Percentiles rank a stretch among this genome's conserved stretches.
Evolutionary conservation across 371 early-diverging fungal genomes (phyloP).

Genomic region (Lichtheimia hyalospora): DNA sequence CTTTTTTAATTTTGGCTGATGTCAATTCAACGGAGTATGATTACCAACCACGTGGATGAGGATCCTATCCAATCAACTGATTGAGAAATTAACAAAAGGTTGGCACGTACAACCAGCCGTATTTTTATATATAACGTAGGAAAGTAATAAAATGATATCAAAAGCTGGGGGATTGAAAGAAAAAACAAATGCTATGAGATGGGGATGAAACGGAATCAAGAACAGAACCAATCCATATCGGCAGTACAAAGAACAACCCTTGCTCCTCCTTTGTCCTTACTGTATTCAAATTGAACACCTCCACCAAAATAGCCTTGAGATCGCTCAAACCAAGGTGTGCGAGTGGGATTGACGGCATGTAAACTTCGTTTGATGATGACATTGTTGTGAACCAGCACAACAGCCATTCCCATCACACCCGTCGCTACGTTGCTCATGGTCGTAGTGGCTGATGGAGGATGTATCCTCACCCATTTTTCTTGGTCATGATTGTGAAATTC

Average conservation of each 20-base stretch:
- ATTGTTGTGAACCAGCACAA: constrained; percentile 10
- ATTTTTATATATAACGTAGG: not conserved
- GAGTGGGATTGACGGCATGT: constrained; percentile 11
- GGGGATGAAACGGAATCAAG: not conserved
- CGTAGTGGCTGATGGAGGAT: too few species aligned
- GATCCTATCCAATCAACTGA: not conserved
- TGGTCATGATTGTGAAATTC: not conserved
- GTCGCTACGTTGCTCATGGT: not conserved
- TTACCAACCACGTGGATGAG: constrained; percentile 4
- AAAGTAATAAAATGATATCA: not conserved
- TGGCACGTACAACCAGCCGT: not conserved
- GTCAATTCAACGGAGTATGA: too few species aligned
- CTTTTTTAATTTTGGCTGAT: too few species aligned
- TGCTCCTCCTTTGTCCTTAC: not conserved
- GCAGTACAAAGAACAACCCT: constrained; percentile 4
- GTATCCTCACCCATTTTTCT: not conserved
- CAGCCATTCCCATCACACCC: constrained; percentile 8
- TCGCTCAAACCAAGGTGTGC: constrained; percentile 2
- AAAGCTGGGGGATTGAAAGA: not conserved
- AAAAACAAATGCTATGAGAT: not conserved
- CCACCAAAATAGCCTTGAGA: constrained; percentile 12
- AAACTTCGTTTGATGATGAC: constrained; percentile 10
- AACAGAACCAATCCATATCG: constrained; percentile 12
- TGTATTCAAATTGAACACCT: not conserved
- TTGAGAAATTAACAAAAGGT: not conserved